phyloP scores from a whole-genome alignment of 2,329 filamentous ascomycete genomes.

The Pseudogymnoascus sp. region DNA sequence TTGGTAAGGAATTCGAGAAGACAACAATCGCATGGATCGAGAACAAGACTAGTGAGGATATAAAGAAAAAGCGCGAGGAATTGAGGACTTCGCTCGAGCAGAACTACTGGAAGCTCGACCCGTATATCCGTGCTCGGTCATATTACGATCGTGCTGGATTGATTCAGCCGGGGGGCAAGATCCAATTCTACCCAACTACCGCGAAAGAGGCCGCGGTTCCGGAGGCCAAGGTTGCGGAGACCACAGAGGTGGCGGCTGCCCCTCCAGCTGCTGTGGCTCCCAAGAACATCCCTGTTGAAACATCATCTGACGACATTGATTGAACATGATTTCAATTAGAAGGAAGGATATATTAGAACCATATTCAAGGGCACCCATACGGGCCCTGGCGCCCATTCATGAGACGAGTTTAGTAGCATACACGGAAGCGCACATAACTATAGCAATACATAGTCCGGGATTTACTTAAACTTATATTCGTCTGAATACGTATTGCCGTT shows the following conservation, averaged over 20 bases:
- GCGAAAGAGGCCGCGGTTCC: slow-evolving; percentile 10
- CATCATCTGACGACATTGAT: slow-evolving; percentile 24
- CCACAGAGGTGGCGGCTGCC: slow-evolving; percentile 4
- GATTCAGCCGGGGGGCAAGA: slow-evolving; percentile 55
- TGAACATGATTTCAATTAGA: slow-evolving; percentile 12
- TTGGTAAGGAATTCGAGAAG: slow-evolving; percentile 68
- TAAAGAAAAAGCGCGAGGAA: slow-evolving; percentile 49
- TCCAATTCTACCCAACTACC: slow-evolving; percentile 57
- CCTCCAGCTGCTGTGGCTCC: slow-evolving; percentile 10
- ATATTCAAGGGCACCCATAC: not conserved
- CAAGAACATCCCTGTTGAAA: slow-evolving; percentile 15
- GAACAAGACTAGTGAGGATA: slow-evolving; percentile 34
- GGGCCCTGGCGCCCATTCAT: not conserved
- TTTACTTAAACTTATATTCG: not conserved
- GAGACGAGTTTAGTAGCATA: not conserved
- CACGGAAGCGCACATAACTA: slow-evolving; percentile 9
- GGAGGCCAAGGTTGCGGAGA: slow-evolving; percentile 1
- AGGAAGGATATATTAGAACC: not conserved
- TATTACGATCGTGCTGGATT: slow-evolving; percentile 76
- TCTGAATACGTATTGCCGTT: not conserved
- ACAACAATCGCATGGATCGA: slow-evolving; percentile 69
- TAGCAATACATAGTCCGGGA: slow-evolving; percentile 6
- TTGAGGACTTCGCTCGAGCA: slow-evolving; percentile 56
- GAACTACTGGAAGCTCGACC: slow-evolving; percentile 86
- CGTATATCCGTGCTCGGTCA: slow-evolving; percentile 74